These are phyloP conservation scores for Trichocomaceae sp. DNA, from an alignment of 2,329 filamentous ascomycete species.

Conservation along the genomic window DNA sequence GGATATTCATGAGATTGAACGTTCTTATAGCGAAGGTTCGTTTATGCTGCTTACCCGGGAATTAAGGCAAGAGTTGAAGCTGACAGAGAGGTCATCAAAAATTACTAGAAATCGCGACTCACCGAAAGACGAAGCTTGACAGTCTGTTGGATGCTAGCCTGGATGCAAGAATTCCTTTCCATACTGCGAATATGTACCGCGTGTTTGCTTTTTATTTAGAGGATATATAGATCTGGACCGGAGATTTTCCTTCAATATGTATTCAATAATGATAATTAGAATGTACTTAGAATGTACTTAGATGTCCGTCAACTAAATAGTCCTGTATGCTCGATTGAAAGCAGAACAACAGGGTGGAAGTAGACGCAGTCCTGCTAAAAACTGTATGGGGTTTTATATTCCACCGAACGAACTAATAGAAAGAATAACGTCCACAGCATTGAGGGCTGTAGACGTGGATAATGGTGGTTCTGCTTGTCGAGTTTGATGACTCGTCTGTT, in stretches of 20 bases:
- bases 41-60: background rate
- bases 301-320: conserved; percentile 44
- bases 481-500: too few species aligned
- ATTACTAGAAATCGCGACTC: background rate
- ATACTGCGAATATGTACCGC: background rate
- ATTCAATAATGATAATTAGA: too few species aligned
- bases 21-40: background rate
- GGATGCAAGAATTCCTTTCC: background rate
- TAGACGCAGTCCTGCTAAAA: conserved; percentile 47
- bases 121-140: background rate
- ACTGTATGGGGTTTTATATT: conserved; percentile 42
- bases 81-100: background rate
- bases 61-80: background rate
- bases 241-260: too few species aligned
- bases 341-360: conserved; percentile 42
- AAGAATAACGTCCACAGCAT: conserved; percentile 30
- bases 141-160: background rate
- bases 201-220: conserved; percentile 8
- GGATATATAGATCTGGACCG: too few species aligned
- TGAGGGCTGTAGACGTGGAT: conserved; percentile 30
- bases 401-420: conserved; percentile 40
- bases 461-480: conserved; percentile 24
- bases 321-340: conserved; percentile 35
- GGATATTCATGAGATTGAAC: background rate
- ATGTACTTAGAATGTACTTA: too few species aligned